A percentile compares a stretch with the other conserved stretches of the same genome.
These are phyloP conservation scores for Fistulifera solaris DNA, from an alignment of 108 stramenopile genomes.

Conservation along the genomic window DNA sequence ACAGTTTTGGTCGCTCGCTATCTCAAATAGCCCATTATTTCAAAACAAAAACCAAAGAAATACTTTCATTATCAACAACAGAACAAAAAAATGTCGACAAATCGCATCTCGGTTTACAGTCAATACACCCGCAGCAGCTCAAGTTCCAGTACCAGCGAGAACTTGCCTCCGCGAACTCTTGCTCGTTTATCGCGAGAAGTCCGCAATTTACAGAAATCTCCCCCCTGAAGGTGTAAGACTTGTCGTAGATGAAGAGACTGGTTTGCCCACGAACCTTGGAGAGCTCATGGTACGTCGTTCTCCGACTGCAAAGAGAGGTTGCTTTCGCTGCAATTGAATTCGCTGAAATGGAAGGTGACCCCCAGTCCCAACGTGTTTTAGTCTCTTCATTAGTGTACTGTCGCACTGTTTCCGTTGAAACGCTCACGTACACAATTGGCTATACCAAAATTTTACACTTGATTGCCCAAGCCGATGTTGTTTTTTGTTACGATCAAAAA, in stretches of 20 bases:
- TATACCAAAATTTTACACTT: too few relatives aligned
- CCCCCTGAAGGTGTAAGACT: slow-evolving; percentile 82
- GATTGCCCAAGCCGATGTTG: too few relatives aligned
- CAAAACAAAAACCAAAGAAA: not conserved
- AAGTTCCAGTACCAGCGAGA: slow-evolving; percentile 44
- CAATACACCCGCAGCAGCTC: slow-evolving; percentile 26
- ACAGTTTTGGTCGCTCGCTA: too few relatives aligned
- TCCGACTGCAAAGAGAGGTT: not conserved
- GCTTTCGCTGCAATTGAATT: not conserved
- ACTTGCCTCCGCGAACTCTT: slow-evolving; percentile 83
- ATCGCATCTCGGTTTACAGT: slow-evolving; percentile 22
- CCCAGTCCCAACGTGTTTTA: not conserved
- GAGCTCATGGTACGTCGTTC: slow-evolving; percentile 64
- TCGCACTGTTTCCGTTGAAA: not conserved
- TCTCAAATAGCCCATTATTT: too few relatives aligned
- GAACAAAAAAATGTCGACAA: not conserved
- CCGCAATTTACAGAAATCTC: slow-evolving; percentile 64
- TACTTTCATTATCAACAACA: not conserved
- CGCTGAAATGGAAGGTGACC: not conserved
- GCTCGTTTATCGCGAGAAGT: slow-evolving; percentile 82
- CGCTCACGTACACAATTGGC: too few relatives aligned
- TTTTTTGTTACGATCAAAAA: too few relatives aligned
- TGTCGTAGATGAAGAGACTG: slow-evolving; percentile 68
- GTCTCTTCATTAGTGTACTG: not conserved
- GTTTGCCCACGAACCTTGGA: slow-evolving; percentile 57